Conservation (phyloP, 2,329 filamentous ascomycete species). For the Raffaelea ambrosiae region DNA sequence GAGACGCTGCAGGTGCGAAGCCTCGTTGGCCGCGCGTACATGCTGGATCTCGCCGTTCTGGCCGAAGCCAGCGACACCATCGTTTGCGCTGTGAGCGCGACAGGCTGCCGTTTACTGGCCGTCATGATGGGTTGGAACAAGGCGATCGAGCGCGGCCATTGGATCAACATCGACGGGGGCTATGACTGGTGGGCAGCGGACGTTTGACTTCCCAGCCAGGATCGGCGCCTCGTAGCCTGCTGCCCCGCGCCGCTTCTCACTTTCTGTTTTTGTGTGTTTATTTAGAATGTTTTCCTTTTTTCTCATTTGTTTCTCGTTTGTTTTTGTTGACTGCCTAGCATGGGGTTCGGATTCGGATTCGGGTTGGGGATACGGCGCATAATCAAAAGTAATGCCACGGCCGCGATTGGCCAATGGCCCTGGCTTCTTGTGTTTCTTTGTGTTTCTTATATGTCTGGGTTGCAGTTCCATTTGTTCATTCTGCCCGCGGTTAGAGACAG, state of each 20-base stretch:
- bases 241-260: too few species aligned
- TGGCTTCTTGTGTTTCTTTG: too few species aligned
- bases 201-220: neutral
- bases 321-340: neutral
- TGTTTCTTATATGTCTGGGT: too few species aligned
- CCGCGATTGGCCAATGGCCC: too few species aligned
- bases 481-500: too few species aligned
- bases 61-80: conserved; percentile 59
- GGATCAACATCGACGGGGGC: conserved; percentile 73
- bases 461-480: too few species aligned
- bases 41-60: conserved; percentile 72
- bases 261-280: neutral
- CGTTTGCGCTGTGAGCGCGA: conserved; percentile 68
- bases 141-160: conserved; percentile 49
- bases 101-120: conserved; percentile 64
- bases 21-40: conserved; percentile 70
- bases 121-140: conserved; percentile 84
- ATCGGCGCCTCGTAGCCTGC: too few species aligned
- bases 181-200: conserved; percentile 43
- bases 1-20: conserved; percentile 61
- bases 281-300: neutral
- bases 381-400: too few species aligned
- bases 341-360: too few species aligned
- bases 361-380: too few species aligned
- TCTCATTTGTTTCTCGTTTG: neutral